A percentile compares a stretch with the other conserved stretches of the same genome.
These are phyloP conservation scores for Ceratobasidium sp. DNA, from an alignment of 1,284 basidiomycete genomes.

Conservation along the genomic window DNA sequence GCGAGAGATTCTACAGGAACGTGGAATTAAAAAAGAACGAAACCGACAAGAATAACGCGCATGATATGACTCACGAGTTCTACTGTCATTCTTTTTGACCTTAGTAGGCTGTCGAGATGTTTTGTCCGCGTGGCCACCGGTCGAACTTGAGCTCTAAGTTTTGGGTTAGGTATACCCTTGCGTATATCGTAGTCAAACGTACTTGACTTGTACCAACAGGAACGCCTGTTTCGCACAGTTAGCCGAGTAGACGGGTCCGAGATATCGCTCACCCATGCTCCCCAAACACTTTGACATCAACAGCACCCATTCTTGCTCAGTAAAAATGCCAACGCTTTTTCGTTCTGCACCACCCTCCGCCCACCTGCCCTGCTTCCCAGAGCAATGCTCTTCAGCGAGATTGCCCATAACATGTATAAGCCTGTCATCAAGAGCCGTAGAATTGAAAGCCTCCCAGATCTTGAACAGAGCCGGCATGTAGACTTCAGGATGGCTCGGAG, in stretches of 20 bases:
- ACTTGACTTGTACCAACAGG: constrained; percentile 77
- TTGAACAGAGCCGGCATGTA: constrained; percentile 83
- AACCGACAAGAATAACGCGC: constrained; percentile 60
- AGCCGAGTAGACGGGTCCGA: constrained; percentile 8
- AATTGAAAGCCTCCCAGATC: constrained; percentile 82
- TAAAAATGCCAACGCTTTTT: constrained; percentile 91
- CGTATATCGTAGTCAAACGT: constrained; percentile 49
- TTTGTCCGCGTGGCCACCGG: constrained; percentile 74
- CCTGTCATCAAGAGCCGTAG: constrained; percentile 78
- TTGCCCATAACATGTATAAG: constrained; percentile 85
- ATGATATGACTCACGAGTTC: constrained; percentile 63
- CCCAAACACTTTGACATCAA: constrained; percentile 89
- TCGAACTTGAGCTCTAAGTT: constrained; percentile 69
- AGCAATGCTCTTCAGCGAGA: constrained; percentile 81
- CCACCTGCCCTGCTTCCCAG: constrained; percentile 67
- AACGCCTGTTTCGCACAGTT: constrained; percentile 65
- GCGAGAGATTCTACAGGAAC: constrained; percentile 76
- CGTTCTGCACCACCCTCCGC: constrained; percentile 69
- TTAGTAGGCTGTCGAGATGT: constrained; percentile 56
- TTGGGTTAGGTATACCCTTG: constrained; percentile 12
- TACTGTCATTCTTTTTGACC: constrained; percentile 55
- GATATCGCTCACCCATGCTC: constrained; percentile 79
- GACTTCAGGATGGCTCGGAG: constrained; percentile 72
- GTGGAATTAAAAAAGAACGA: constrained; percentile 62
- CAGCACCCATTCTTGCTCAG: constrained; percentile 84